Evolutionary conservation across 2,329 filamentous ascomycete species (phyloP), one percentile per base, ranked within the genome.

Genomic region (Raffaelea deltoideospora): DNA sequence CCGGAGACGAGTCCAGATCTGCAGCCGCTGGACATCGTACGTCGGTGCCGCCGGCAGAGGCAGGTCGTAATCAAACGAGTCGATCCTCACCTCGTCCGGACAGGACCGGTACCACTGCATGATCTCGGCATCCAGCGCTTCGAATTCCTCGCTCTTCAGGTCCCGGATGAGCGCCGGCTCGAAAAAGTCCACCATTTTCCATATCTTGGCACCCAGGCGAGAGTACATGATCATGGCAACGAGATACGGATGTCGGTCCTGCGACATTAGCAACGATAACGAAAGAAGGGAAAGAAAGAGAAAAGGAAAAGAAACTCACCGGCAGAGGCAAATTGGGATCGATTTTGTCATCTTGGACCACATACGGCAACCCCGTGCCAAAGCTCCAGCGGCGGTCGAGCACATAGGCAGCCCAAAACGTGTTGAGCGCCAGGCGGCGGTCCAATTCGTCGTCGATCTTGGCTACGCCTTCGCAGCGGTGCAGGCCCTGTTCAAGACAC

Each of bases 181-280:
- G 31, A 75, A 76, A 33, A 78, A 74, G 26, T 82, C 72, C 10
- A 90, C 77, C 4, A 84, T 77, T 37, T 72, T 73, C 85, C 86
- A 95, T 10, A 95, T 82, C 53, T 83, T 87, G 39, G 84, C 86
- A 21, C 78, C 79, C 28, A 95, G 76, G 37, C 75, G 73, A 31
- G 82, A 85, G 53, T 92, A 94, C 1, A 72, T 69, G 31, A 93
- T 79, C 83, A 94, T 93, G 33, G 79, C 77, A 26, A 76, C 75
- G 2, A 94, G 63, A 49, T 88, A 93, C 0, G 80, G 82, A 22
- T 64, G 57, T 13, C 67, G 60, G 11, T 72, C 63, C 63, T 38
- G 17, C 13, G 13, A 8, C 8, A 26, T 26, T 64, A 18, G 94
- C 83, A 50, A 14, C 5, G 24, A 13, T 14, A 30, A n/a, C 22